These are phyloP conservation scores for Gossypium longicalyx DNA, from an alignment of 345 rosid species.

Conservation along the genomic window DNA sequence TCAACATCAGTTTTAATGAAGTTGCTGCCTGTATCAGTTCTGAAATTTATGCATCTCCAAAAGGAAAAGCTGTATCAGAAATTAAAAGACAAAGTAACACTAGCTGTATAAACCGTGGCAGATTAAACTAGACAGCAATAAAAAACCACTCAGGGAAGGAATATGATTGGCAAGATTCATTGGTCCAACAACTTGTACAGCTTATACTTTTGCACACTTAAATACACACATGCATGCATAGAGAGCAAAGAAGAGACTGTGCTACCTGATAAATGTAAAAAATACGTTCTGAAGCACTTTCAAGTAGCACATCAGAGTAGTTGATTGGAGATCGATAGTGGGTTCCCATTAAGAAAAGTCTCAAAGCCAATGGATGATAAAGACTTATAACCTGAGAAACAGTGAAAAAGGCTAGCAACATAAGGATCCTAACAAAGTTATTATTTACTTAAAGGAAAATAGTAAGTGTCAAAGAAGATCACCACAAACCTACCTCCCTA, in stretches of 20 bases:
- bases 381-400: conserved; percentile 62
- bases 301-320: conserved; percentile 74
- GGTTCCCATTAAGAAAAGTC: conserved; percentile 82
- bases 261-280: conserved; percentile 89
- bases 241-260: not conserved
- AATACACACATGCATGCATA: not conserved
- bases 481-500: conserved; percentile 54
- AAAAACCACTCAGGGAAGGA: not conserved
- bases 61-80: not conserved
- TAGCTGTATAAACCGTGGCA: not conserved
- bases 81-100: not conserved
- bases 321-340: conserved; percentile 94
- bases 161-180: not conserved
- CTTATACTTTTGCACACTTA: not conserved
- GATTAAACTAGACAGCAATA: not conserved
- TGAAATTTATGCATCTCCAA: not conserved
- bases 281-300: conserved; percentile 90
- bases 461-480: not conserved
- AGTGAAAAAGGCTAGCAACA: not conserved
- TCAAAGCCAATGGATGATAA: conserved; percentile 83
- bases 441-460: not conserved
- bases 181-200: not conserved
- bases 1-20: not conserved
- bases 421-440: conserved; percentile 10
- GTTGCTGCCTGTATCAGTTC: not conserved